A percentile compares a stretch with the other conserved stretches of the same genome.
phyloP scores from a whole-genome alignment of 2,329 filamentous ascomycete genomes.

The Apiospora arundinis region DNA sequence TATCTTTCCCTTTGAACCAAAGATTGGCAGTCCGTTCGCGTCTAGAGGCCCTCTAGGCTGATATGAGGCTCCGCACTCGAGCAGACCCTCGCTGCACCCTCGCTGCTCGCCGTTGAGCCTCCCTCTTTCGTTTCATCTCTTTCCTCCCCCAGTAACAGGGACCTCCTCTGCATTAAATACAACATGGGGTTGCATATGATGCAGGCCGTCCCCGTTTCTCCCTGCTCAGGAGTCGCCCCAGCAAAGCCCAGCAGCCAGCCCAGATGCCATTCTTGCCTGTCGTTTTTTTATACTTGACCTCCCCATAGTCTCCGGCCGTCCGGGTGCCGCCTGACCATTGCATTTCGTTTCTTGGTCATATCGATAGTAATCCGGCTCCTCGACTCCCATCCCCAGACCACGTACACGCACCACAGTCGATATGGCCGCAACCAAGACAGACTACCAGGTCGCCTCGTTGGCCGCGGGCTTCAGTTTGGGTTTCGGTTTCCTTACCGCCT shows the following conservation, averaged over 20 bases:
- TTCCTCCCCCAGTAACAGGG: not conserved
- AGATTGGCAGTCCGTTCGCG: slow-evolving; percentile 13
- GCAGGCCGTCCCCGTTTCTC: not conserved
- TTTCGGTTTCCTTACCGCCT: slow-evolving; percentile 26
- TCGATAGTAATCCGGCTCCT: not conserved
- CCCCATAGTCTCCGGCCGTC: not conserved
- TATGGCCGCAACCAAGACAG: slow-evolving; percentile 13
- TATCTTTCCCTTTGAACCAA: not conserved
- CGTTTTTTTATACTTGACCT: not conserved
- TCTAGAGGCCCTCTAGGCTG: slow-evolving; percentile 13
- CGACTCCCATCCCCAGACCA: not conserved
- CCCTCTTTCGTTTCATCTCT: slow-evolving; percentile 4
- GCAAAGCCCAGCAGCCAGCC: not conserved
- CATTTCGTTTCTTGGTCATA: slow-evolving; percentile 10
- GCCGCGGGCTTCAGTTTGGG: slow-evolving; percentile 26
- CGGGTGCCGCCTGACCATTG: not conserved
- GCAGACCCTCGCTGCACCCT: not conserved
- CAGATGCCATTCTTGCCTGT: not conserved
- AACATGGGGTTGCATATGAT: slow-evolving; percentile 3
- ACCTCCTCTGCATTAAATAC: slow-evolving; percentile 9
- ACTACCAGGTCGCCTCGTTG: slow-evolving; percentile 25
- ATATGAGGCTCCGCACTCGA: slow-evolving; percentile 2
- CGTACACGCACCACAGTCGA: not conserved
- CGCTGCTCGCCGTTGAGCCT: not conserved
- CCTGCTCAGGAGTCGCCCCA: not conserved